Percentiles rank a stretch among this genome's conserved stretches.
These are phyloP conservation scores for Trametes coccinea DNA, from an alignment of 768 basidiomycete species.

Conservation along the genomic window DNA sequence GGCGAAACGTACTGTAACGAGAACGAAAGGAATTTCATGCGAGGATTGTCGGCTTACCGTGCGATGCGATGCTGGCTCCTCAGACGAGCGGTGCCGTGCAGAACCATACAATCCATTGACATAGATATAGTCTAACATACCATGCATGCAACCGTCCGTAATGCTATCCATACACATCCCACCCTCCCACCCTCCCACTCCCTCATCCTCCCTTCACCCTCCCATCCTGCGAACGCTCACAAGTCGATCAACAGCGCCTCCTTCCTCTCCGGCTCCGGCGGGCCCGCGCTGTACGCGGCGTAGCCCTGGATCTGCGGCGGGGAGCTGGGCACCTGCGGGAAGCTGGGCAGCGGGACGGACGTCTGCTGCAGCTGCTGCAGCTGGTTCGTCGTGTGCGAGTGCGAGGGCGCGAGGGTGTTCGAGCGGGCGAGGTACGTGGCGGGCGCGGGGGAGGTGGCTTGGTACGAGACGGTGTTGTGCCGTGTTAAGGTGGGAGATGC, in stretches of 20 bases:
- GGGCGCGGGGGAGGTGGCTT: constrained; percentile 25
- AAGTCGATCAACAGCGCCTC: constrained; percentile 55
- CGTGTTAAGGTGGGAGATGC: constrained; percentile 24
- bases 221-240: constrained; percentile 14
- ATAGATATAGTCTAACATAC: constrained; percentile 11
- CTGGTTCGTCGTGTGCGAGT: constrained; percentile 31
- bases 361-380: constrained; percentile 30
- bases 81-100: not conserved
- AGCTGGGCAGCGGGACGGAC: constrained; percentile 49
- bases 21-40: too few species aligned
- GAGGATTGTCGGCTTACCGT: too few species aligned
- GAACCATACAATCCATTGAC: constrained; percentile 11
- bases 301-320: constrained; percentile 49
- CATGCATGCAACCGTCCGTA: constrained; percentile 13
- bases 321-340: constrained; percentile 65
- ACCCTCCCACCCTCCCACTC: not conserved
- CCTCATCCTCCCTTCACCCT: too few species aligned
- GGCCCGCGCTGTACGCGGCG: constrained; percentile 49
- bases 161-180: constrained; percentile 1
- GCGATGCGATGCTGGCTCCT: too few species aligned
- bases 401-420: constrained; percentile 28
- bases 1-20: too few species aligned
- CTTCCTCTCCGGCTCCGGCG: constrained; percentile 61
- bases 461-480: constrained; percentile 30
- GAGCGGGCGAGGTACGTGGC: constrained; percentile 28